Base-by-base conservation (phyloP, 441 rosid genomes). In the Euphorbia schlechtendalii region DNA sequence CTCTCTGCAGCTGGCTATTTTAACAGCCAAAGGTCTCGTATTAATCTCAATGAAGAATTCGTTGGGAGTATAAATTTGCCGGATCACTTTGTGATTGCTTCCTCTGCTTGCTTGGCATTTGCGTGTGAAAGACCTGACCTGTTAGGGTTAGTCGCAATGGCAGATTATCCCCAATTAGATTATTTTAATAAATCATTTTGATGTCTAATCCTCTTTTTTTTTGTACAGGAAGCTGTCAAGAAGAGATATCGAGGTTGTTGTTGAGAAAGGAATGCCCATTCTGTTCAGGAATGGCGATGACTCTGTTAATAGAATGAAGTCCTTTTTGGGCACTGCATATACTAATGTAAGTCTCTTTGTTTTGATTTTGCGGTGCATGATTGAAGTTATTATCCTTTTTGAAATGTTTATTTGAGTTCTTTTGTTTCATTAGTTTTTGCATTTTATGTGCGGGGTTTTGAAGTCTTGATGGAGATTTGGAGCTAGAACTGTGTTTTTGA, bases 171-270 rank as follows among this genome's bases (percentile, higher is more conserved):
- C 36, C 8, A 6, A 12, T 21, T 30, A 11, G 4, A 10, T 59
- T 20, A 32, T 59, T 18, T n/a, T 15, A 32, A 21, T 20, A 13
- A 34, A 32, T 14, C 5, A 3, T 36, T 25, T 20, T 61, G 22
- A 14, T 27, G 21, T 28, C 41, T 53, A 30, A 8, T 49, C 46
- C 6, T 66, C 27, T 32, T 32, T 32, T 32, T 15, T 49, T 15
- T 5, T 8, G 25, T 56, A 92, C n/a, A n/a, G n/a, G n/a, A n/a
- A n/a, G n/a, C n/a, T 92, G 36, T 70, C 94, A 18, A 79, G 80
- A 81, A 82, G 79, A 59, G 91, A 90, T 41, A 71, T 90, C 5
- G 82, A 82, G 76, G 79, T 83, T 61, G 71, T 92, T 63, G 88
- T 85, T 28, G 78, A 73, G 62, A 81, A 79, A 68, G 91, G 80